phyloP scores from a whole-genome alignment of 208 protist genomes.

The Acanthamoeba royreba region DNA sequence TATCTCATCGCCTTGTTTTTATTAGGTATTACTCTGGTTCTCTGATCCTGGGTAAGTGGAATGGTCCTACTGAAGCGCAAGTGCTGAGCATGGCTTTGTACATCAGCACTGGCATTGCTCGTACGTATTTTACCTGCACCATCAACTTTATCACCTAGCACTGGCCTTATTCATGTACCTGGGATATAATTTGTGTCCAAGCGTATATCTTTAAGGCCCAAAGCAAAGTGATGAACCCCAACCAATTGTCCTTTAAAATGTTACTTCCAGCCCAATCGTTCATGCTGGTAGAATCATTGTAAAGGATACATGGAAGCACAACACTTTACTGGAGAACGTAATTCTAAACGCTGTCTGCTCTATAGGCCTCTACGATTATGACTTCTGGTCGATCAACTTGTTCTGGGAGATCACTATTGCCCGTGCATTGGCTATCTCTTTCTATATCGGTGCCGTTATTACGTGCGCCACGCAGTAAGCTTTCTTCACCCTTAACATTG shows the following conservation, averaged over 20 bases:
- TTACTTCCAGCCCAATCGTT: too few relatives aligned
- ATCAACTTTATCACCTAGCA: too few relatives aligned
- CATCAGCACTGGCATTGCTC: neutral
- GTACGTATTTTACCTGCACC: too few relatives aligned
- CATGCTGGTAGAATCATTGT: too few relatives aligned
- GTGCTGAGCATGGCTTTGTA: neutral
- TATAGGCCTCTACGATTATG: neutral
- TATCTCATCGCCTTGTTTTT: neutral
- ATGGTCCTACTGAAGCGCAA: neutral
- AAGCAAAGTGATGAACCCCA: too few relatives aligned
- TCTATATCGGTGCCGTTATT: neutral
- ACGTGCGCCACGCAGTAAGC: neutral
- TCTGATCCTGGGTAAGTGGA: neutral
- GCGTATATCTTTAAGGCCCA: too few relatives aligned
- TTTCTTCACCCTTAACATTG: neutral
- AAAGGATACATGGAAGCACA: too few relatives aligned
- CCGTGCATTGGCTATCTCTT: neutral
- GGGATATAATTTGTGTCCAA: too few relatives aligned
- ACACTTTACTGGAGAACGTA: too few relatives aligned
- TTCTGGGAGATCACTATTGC: neutral
- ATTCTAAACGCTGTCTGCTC: neutral
- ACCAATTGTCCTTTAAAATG: too few relatives aligned
- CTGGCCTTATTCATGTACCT: too few relatives aligned
- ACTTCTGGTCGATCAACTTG: neutral
- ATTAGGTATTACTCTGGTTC: neutral